These are phyloP conservation scores for Cordyceps cateniannulata DNA, from an alignment of 2,329 filamentous ascomycete genomes.

Conservation along the genomic window DNA sequence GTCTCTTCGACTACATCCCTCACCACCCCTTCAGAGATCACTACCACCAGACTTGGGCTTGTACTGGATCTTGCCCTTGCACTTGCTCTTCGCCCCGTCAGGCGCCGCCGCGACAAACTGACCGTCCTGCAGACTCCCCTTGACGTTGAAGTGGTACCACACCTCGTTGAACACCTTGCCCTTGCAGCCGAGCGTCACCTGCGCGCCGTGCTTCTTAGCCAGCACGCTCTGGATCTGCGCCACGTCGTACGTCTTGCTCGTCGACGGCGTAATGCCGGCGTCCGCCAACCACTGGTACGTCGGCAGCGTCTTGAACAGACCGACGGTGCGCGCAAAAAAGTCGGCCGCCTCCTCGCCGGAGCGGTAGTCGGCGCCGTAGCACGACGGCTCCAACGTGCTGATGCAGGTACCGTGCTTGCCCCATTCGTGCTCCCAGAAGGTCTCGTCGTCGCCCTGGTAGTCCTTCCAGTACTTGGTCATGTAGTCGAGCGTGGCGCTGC, in stretches of 20 bases:
- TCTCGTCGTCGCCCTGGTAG: conserved; percentile 54
- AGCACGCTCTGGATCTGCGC: conserved; percentile 54
- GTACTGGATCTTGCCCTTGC: conserved; percentile 61
- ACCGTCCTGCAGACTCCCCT: conserved; percentile 52
- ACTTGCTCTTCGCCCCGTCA: conserved; percentile 54
- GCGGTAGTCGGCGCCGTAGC: conserved; percentile 54
- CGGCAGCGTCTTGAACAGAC: conserved; percentile 59
- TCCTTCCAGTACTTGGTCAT: conserved; percentile 71
- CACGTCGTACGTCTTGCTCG: conserved; percentile 50
- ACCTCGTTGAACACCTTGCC: conserved; percentile 43
- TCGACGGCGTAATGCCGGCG: conserved; percentile 53
- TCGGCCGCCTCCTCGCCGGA: conserved; percentile 59
- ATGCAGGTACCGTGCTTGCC: conserved; percentile 70
- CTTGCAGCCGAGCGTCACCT: conserved; percentile 53
- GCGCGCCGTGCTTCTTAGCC: conserved; percentile 43
- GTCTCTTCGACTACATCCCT: not conserved
- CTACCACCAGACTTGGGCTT: conserved; percentile 36
- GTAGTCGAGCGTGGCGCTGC: conserved; percentile 51
- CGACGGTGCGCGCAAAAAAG: conserved; percentile 61
- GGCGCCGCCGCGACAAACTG: conserved; percentile 50
- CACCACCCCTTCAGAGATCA: not conserved
- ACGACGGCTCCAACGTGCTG: conserved; percentile 58
- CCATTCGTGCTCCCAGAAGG: conserved; percentile 71
- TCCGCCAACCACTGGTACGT: conserved; percentile 56
- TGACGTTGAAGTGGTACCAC: conserved; percentile 58